Base-by-base conservation (phyloP, 371 early-diverging fungal genomes). In the Actinomortierella ambigua region DNA sequence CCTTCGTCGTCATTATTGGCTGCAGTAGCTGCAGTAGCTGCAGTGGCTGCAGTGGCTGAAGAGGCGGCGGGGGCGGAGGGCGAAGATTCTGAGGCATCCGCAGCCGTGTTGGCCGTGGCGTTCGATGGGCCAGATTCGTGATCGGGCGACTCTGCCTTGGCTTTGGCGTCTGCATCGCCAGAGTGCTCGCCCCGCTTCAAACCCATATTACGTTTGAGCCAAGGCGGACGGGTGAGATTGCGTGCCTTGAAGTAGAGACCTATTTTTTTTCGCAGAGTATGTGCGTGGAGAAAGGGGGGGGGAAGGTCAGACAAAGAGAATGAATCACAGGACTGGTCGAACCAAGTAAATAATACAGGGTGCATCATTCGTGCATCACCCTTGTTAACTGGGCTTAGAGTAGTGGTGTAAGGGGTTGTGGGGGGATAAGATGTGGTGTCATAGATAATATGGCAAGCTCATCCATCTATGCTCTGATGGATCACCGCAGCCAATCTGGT, bases 191-290 rank as follows among this genome's bases (percentile, higher is more conserved):
- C 60, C 46, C 62, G 61, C 43, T 65, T 66, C 50, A 63, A 56
- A 9, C 62, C 63, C 73, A 63, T 63, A 40, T 84, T 80, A 56
- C 89, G 86, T 59, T 91, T 91, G 39, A 92, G 82, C 88, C 90
- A 89, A 51, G 83, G 83, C 47, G 95, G 95, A 8, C 95, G 88
- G 55, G 86, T 88, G 22, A 88, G 86, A 61, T 92, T 90, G 53
- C 93, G 85, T 23, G 93, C 91, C 75, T 93, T 93, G 58, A 85
- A 81, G 66, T 93, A 93, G 50, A 92, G 83, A n/a, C 93, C 93
- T 81, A 57, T 55, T 40, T 20, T 34, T 34, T 34, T 4, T 34
- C 11, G 7, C 34, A 34, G 11, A 34, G 11, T 4, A 4, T 6
- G 39, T 50, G 29, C 40, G 34, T 24, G 39, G 18, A 79, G 26